A percentile compares a stretch with the other conserved stretches of the same genome.
Evolutionary conservation across 768 basidiomycete species (phyloP).

Genomic region (Tulasnella sp.): DNA sequence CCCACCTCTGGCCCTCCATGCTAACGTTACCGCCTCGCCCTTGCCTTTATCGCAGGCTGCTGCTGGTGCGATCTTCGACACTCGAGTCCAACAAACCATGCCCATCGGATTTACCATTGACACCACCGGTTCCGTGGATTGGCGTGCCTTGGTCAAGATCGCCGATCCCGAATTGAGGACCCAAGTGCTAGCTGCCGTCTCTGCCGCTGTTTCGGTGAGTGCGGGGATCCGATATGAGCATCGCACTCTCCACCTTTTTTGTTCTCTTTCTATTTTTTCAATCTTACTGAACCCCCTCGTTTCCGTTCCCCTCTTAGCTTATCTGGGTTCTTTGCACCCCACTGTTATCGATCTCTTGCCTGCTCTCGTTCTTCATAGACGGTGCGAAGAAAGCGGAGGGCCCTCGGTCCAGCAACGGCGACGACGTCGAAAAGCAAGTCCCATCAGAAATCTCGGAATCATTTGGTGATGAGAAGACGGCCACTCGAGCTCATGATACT

Average conservation of each 20-base stretch:
- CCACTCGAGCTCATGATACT: background rate
- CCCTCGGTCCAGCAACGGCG: background rate
- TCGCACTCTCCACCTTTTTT: constrained; percentile 23
- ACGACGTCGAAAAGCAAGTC: constrained; percentile 27
- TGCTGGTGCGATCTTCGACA: constrained; percentile 74
- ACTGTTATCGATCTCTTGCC: constrained; percentile 28
- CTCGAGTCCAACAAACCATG: constrained; percentile 53
- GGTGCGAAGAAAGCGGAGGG: constrained; percentile 10
- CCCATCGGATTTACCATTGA: constrained; percentile 54
- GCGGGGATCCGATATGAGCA: constrained; percentile 12
- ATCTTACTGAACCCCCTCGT: background rate
- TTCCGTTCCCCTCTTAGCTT: constrained; percentile 19
- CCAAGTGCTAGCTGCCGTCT: constrained; percentile 30
- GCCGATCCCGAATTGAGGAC: constrained; percentile 49
- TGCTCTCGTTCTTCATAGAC: constrained; percentile 28
- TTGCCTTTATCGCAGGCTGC: constrained; percentile 56
- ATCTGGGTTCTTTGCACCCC: constrained; percentile 76
- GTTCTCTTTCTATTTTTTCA: constrained; percentile 42
- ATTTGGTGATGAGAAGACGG: constrained; percentile 17
- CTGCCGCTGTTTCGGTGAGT: constrained; percentile 33
- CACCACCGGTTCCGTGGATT: constrained; percentile 56
- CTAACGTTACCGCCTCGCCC: no score
- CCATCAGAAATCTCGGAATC: constrained; percentile 8
- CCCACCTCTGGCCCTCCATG: background rate
- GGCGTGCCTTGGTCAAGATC: constrained; percentile 51